Evolutionary conservation across 495 filamentous ascomycete species (phyloP), one percentile per base, ranked within the genome.

Genomic region (Talaromyces ruber): DNA sequence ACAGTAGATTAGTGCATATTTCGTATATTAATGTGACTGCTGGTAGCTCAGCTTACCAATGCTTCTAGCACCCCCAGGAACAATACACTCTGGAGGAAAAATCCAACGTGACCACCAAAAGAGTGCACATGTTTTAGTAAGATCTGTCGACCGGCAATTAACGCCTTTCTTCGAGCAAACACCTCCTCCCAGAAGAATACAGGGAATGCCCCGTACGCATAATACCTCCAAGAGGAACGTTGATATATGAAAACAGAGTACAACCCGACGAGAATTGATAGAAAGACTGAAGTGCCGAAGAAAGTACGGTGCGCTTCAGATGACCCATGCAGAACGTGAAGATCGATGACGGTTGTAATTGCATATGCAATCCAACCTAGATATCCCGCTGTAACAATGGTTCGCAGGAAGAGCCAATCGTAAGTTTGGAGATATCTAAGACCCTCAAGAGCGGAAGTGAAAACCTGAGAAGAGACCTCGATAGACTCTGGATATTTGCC

Each of bases 151-250:
- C 92, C 94, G 63, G 86, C 80, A 52, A 72, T 64, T 50, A 97
- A 67, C 58, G 90, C 86, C 56, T 82, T 81, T 52, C 92, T 79
- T 8, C 91, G 84, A 3, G 89, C 91, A 70, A 89, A 91, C 0
- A 98, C 92, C 67, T 96, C 95, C 70, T 97, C 93, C 94, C 95
- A 99, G 79, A 99, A 97, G 52, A 87, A 84, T 2, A 94, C 85
- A 0, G 95, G 93, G 71, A 98, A 99, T 65, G 93, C 80, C 5
- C 85, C 92, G 69, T 98, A 99, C 25, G 87, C 87, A 66, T 98
- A 98, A 71, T 98, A 99, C 5, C 89, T 90, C 65, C 82, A 79
- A 0, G 93, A 86, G 2, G 92, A 93, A 30, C 84, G 81, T 39
- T 95, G 93, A 60, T 91, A 79, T 60, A 86, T 74, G 50, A 99